Percentiles rank a stretch among this genome's conserved stretches.
Conservation (phyloP, 306 rosid species). For the Trichosanthes cucumerina region DNA sequence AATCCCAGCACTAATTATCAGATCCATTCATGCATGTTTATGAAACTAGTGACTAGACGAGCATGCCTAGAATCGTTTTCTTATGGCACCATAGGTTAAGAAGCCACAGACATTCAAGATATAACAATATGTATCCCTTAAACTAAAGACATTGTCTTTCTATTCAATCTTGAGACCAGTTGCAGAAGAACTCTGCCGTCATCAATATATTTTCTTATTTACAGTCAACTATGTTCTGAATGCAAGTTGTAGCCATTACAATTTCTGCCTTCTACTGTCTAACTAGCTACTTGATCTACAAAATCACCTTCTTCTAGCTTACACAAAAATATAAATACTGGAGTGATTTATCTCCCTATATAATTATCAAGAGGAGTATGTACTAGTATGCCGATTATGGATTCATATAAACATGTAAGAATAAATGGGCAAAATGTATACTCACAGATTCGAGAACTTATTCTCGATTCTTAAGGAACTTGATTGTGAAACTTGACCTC, state of each 20-base stretch:
- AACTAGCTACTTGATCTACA: not conserved
- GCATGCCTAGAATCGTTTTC: not conserved
- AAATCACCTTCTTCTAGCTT: not conserved
- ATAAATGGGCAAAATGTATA: slow-evolving; percentile 13
- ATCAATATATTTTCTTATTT: not conserved
- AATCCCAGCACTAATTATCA: slow-evolving; percentile 12
- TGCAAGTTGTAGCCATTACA: not conserved
- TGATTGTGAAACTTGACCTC: slow-evolving; percentile 26
- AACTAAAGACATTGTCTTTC: not conserved
- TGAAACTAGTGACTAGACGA: not conserved
- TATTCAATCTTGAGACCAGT: not conserved
- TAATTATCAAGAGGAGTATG: not conserved
- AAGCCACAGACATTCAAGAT: not conserved
- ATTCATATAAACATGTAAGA: not conserved
- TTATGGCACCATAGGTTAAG: not conserved
- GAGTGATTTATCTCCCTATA: slow-evolving; percentile 1
- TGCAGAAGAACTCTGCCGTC: not conserved
- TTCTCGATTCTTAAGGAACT: slow-evolving; percentile 43
- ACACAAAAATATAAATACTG: not conserved
- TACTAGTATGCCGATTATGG: not conserved
- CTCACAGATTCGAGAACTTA: slow-evolving; percentile 79
- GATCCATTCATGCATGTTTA: not conserved
- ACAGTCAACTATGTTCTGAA: not conserved
- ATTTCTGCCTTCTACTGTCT: not conserved
- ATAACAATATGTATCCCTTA: not conserved